Evolutionary conservation across 371 early-diverging fungal species (phyloP).

Genomic region (Actinomucor elegans): DNA sequence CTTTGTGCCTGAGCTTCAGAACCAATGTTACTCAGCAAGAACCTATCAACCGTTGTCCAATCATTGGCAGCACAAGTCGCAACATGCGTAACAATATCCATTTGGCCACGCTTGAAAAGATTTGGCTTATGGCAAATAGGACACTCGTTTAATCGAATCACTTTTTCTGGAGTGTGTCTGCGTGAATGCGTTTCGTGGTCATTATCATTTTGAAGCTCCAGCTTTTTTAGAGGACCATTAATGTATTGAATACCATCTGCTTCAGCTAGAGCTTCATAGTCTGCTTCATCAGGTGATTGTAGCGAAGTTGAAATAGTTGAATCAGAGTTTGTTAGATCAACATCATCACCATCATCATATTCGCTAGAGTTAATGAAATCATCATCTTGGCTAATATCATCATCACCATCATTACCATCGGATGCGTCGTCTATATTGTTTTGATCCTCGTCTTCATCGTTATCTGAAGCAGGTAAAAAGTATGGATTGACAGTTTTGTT

Average conservation of each 20-base stretch:
- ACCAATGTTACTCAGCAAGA: slow-evolving; percentile 77
- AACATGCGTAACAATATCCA: slow-evolving; percentile 80
- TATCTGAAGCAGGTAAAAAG: slow-evolving; percentile 7
- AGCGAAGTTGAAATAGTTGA: not conserved
- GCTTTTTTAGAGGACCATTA: slow-evolving; percentile 9
- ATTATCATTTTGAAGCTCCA: not conserved
- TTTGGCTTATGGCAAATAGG: slow-evolving; percentile 73
- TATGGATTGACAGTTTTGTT: slow-evolving; percentile 4
- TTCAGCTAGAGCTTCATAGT: slow-evolving; percentile 27
- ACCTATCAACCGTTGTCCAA: slow-evolving; percentile 61
- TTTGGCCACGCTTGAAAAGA: slow-evolving; percentile 57
- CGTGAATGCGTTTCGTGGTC: not conserved
- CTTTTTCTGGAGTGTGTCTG: slow-evolving; percentile 45
- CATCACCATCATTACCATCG: not conserved
- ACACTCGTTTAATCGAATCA: slow-evolving; percentile 66
- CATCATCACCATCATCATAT: slow-evolving; percentile 17
- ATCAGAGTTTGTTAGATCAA: not conserved
- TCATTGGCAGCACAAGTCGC: slow-evolving; percentile 72
- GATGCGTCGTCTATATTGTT: slow-evolving; percentile 30
- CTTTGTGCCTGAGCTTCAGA: slow-evolving; percentile 77
- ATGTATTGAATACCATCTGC: slow-evolving; percentile 29
- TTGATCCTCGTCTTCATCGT: slow-evolving; percentile 12
- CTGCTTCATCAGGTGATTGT: slow-evolving; percentile 23
- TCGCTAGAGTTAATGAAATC: slow-evolving; percentile 12
- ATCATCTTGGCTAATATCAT: slow-evolving; percentile 1